Conservation (phyloP, 108 stramenopile genomes). For the Parietichytrium sp. region DNA sequence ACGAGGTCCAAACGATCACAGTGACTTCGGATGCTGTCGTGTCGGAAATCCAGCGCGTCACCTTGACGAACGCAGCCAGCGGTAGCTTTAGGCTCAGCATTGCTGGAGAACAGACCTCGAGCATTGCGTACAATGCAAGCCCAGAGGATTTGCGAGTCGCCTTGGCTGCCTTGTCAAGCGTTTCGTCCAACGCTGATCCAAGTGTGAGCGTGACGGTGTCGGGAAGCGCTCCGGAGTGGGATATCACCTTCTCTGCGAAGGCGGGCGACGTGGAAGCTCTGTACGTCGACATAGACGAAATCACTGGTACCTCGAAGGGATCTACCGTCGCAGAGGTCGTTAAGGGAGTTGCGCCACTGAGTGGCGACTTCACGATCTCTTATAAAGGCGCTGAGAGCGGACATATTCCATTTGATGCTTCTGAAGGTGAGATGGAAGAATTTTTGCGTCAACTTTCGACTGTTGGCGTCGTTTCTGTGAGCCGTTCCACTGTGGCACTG, state of each 20-base stretch:
- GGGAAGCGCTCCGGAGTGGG: neutral
- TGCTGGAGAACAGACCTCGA: slow-evolving; percentile 40
- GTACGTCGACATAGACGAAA: slow-evolving; percentile 33
- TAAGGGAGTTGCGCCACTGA: slow-evolving; percentile 51
- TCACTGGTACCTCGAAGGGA: neutral
- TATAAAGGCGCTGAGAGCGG: slow-evolving; percentile 63
- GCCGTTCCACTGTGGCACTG: slow-evolving; percentile 31
- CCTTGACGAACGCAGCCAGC: slow-evolving; percentile 3
- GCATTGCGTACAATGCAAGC: slow-evolving; percentile 50
- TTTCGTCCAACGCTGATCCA: slow-evolving; percentile 34
- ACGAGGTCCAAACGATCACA: slow-evolving; percentile 68
- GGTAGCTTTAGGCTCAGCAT: slow-evolving; percentile 51
- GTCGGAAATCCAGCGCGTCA: slow-evolving; percentile 48
- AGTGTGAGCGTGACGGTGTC: slow-evolving; percentile 27
- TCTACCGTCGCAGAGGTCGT: neutral
- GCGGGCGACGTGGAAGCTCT: slow-evolving; percentile 36
- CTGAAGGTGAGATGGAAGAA: slow-evolving; percentile 51
- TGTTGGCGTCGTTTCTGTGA: slow-evolving; percentile 68
- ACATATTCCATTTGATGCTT: slow-evolving; percentile 57
- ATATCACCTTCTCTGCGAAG: slow-evolving; percentile 42
- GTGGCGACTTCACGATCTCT: slow-evolving; percentile 66
- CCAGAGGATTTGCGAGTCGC: slow-evolving; percentile 44
- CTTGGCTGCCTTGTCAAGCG: slow-evolving; percentile 39
- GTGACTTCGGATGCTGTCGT: slow-evolving; percentile 45
- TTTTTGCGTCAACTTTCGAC: slow-evolving; percentile 66